Evolutionary conservation across 108 stramenopile species (phyloP).

Genomic region (Stephanodiscus triporus): DNA sequence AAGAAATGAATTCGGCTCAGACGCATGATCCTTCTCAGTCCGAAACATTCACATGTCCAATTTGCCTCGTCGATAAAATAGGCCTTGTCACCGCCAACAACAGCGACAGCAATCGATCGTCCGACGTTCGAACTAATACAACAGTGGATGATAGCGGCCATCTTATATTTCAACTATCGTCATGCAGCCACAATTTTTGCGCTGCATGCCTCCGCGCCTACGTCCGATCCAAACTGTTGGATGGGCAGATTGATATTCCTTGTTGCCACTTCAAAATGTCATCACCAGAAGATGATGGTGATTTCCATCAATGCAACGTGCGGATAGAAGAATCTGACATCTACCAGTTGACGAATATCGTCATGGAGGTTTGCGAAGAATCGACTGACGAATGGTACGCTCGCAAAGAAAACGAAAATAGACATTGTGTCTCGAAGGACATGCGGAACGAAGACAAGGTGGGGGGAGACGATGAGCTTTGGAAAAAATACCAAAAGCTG

Average conservation of each 20-base stretch:
- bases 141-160: neutral
- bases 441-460: neutral
- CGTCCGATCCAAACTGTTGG: slow-evolving; percentile 50
- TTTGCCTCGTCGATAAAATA: slow-evolving; percentile 5
- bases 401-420: too few species aligned
- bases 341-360: slow-evolving; percentile 18
- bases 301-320: slow-evolving; percentile 29
- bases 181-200: slow-evolving; percentile 57
- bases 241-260: slow-evolving; percentile 29
- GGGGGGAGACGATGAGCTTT: slow-evolving; percentile 21
- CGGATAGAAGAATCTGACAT: slow-evolving; percentile 27
- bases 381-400: neutral
- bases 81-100: neutral
- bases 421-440: too few species aligned
- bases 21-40: neutral
- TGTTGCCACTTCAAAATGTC: slow-evolving; percentile 32
- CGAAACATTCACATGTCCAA: slow-evolving; percentile 4
- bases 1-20: too few species aligned
- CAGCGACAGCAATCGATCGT: neutral
- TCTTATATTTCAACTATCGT: slow-evolving; percentile 21
- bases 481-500: slow-evolving; percentile 50
- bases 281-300: neutral
- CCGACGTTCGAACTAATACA: slow-evolving; percentile 12
- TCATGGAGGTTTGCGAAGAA: neutral
- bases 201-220: slow-evolving; percentile 50